Evolutionary conservation across 345 rosid species (phyloP), one percentile per base, ranked within the genome.

Genomic region (Lumnitzera littorea): DNA sequence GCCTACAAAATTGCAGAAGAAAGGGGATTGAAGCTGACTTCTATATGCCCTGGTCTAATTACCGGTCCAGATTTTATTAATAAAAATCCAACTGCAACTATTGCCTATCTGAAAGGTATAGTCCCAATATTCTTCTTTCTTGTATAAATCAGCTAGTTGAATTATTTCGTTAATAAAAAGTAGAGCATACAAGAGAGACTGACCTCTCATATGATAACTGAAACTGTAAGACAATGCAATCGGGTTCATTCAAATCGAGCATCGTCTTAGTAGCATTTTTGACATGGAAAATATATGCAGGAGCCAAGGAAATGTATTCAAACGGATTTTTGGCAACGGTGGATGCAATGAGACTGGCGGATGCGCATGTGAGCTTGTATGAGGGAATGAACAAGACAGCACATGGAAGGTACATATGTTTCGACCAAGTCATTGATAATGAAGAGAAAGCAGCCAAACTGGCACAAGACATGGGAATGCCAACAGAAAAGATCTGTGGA

Each of bases 1-100:
- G 88, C 87, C 0, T 83, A 91, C 86, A 78, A 71, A 56, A 69
- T 76, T n/a, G 83, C 95, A 3, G 72, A 80, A 27, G 80, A 77
- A 53, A 64, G 58, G 15, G 91, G 90, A 24, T 43, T 87, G 17
- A 83, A 75, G 70, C 64, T 85, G 62, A 73, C 84, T 15, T 68
- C 83, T 20, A 83, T 85, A 49, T 83, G 91, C 56, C 83, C 95
- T 47, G 96, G 76, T 43, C 86, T 89, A 54, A 63, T 87, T 13
- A 78, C 86, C 46, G 88, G 95, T 11, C 85, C 86, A 46, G 80
- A 87, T 48, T 83, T 77, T 65, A 62, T 71, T 46, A 53, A 49
- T 51, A 67, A 74, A 66, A 87, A 80, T 60, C 74, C 96, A 11
- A 87, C 95, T 13, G 76, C 86, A 48, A 83, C 90, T 13, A 74